Conservation (phyloP, 2,329 filamentous ascomycete genomes). For the Ophiocordyceps camponoti-rufipedis region DNA sequence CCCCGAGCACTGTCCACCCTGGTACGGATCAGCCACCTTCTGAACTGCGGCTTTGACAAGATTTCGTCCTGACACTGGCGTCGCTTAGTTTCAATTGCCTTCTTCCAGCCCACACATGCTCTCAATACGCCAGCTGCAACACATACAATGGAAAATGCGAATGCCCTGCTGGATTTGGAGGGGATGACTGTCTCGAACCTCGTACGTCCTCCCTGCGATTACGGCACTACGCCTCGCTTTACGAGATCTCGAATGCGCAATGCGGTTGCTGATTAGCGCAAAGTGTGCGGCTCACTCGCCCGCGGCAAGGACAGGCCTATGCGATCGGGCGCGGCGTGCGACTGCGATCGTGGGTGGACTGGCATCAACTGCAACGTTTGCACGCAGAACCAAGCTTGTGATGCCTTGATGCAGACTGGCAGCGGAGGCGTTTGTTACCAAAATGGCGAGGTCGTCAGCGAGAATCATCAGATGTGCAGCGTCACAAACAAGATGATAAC, state of each 20-base stretch:
- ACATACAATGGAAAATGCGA: conserved; percentile 81
- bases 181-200: conserved; percentile 80
- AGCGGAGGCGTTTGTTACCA: conserved; percentile 83
- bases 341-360: conserved; percentile 84
- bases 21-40: conserved; percentile 23
- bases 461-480: conserved; percentile 96
- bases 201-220: conserved; percentile 23
- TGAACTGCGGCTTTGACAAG: background rate
- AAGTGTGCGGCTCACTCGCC: conserved; percentile 72
- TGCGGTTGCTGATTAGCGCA: background rate
- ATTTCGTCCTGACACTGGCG: conserved; percentile 5
- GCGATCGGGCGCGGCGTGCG: conserved; percentile 52
- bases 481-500: conserved; percentile 93
- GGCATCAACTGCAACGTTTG: conserved; percentile 99
- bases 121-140: conserved; percentile 81
- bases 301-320: conserved; percentile 64
- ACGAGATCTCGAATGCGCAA: background rate
- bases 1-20: conserved; percentile 63
- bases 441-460: conserved; percentile 73
- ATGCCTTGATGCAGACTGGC: conserved; percentile 68
- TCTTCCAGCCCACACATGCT: conserved; percentile 76
- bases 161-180: conserved; percentile 83
- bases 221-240: background rate
- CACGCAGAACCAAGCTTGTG: conserved; percentile 63
- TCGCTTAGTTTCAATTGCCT: conserved; percentile 86